Conservation (phyloP, 73 alveolate genomes). For the Blepharisma stoltei region DNA sequence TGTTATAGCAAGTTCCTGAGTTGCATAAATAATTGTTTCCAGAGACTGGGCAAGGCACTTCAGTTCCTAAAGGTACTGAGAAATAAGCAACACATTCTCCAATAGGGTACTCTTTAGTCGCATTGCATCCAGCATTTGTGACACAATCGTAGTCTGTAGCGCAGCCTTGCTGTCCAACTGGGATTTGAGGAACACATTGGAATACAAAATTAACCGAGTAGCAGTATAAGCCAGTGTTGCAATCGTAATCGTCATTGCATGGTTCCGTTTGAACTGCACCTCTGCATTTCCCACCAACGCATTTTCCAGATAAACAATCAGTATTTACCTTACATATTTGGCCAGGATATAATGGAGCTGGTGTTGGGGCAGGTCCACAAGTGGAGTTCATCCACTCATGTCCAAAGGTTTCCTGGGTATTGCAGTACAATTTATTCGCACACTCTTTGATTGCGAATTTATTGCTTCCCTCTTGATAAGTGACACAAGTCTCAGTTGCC, state of each 20-base stretch:
- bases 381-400: neutral
- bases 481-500: neutral
- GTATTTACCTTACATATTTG: neutral
- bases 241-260: neutral
- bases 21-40: neutral
- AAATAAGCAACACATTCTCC: conserved; percentile 10
- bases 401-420: no score
- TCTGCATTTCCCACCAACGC: neutral
- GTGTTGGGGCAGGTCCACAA: neutral
- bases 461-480: conserved; percentile 4
- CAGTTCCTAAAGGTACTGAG: neutral
- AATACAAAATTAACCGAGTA: neutral
- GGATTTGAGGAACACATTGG: conserved; percentile 12
- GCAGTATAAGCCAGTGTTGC: conserved; percentile 14
- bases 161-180: neutral
- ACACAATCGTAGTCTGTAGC: conserved; percentile 15
- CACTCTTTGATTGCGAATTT: neutral
- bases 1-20: conserved; percentile 4
- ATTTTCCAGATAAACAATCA: neutral
- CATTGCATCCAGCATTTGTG: neutral
- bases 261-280: neutral
- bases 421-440: no score
- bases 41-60: neutral
- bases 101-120: neutral
- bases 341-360: neutral